Base-by-base conservation (phyloP, 2,329 filamentous ascomycete genomes). In the Neofusicoccum parvum region DNA sequence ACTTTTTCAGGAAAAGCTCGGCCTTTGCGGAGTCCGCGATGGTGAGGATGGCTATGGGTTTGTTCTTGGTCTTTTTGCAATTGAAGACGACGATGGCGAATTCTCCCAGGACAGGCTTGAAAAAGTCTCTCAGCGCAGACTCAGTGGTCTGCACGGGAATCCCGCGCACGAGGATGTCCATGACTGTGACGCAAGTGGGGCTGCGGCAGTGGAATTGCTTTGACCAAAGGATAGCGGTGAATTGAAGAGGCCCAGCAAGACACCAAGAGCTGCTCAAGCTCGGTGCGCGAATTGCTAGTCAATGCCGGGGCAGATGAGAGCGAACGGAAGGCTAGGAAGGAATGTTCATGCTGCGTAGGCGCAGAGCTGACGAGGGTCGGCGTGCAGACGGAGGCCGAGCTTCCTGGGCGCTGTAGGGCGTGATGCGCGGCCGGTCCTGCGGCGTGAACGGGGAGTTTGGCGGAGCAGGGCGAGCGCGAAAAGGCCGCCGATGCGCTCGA, bases 161-260 rank as follows among this genome's bases (percentile, higher is more conserved):
- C 56, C 79, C 78, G 12, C 72, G 71, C 10, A 84, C 71, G 69
- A 82, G 79, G 39, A 85, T 75, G 65, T 85, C 82, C 83, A 85
- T 83, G 39, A 17, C 49, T 62, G 17, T 46, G 39, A 59, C 56
- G 41, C 11, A 23, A 48, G 56, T 9, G 56, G 43, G 41, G 27
- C 43, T 20, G 56, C 11, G n/a, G 32, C 27, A 32, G 14, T 37
- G 56, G n/a, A 37, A 37, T 11, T 12, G n/a, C 41, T 48, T 15
- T 14, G 41, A 34, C 3, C 17, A 9, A 41, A 17, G 20, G 27
- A 12, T 15, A 23, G 34, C 3, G 37, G 20, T 20, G 20, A 14
- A 3, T 12, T 17, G 7, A 11, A 1, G 20, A 39, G 37, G 11
- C 15, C 14, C 27, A 14, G 20, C 10, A 11, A 15, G 39, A 48